Evolutionary conservation across 2,329 filamentous ascomycete species (phyloP).

Genomic region (Colletotrichum navitas): DNA sequence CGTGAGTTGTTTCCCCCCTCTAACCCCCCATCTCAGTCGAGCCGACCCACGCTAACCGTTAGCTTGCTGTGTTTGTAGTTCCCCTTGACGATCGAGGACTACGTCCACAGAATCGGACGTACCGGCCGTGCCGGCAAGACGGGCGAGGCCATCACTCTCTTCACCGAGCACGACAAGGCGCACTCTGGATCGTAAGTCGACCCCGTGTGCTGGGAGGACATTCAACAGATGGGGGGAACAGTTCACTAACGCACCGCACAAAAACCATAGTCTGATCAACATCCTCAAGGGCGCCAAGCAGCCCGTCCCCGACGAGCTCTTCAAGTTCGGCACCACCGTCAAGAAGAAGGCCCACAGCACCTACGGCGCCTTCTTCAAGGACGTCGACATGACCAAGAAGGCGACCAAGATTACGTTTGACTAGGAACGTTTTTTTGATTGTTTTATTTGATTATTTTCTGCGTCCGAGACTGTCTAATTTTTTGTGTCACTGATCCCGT

Average conservation of each 20-base stretch:
- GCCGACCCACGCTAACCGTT: no score
- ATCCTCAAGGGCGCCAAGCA: constrained; percentile 95
- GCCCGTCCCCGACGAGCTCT: constrained; percentile 86
- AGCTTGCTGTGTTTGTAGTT: constrained; percentile 67
- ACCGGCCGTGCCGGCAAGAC: constrained; percentile 93
- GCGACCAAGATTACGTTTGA: constrained; percentile 95
- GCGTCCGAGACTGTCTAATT: constrained; percentile 9
- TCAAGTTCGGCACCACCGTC: constrained; percentile 97
- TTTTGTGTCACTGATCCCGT: not conserved
- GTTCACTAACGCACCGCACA: constrained; percentile 41
- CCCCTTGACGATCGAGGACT: constrained; percentile 95
- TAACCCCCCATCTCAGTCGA: no score
- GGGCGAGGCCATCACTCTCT: constrained; percentile 90
- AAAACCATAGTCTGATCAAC: constrained; percentile 79
- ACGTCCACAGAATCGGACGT: constrained; percentile 95
- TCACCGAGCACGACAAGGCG: constrained; percentile 94
- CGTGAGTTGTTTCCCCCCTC: constrained; percentile 53
- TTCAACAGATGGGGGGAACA: no score
- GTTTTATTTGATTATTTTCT: not conserved
- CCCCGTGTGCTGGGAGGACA: not conserved
- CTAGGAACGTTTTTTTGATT: constrained; percentile 44
- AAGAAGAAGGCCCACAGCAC: constrained; percentile 98
- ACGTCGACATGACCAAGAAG: constrained; percentile 84
- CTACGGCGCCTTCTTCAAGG: constrained; percentile 96
- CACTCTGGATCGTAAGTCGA: constrained; percentile 85